Evolutionary conservation across 163 green algal species (phyloP).

Genomic region (Scenedesmus sp.): DNA sequence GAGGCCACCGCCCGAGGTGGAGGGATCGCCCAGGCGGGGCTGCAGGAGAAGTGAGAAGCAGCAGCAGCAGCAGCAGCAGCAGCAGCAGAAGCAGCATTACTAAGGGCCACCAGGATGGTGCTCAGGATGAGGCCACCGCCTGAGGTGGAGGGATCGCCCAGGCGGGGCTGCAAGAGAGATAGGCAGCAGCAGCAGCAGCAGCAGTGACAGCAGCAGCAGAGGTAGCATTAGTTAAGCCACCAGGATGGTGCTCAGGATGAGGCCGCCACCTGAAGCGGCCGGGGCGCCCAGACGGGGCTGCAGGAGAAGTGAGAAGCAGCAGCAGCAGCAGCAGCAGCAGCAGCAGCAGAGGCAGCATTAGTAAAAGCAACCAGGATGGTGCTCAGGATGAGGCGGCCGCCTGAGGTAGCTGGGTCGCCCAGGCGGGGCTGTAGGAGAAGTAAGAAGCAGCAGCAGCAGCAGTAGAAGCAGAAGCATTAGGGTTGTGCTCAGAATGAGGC

Average conservation of each 20-base stretch:
- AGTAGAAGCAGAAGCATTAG: background rate
- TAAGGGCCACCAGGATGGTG: background rate
- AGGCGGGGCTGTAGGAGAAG: background rate
- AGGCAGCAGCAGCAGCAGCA: no score
- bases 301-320: background rate
- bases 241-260: background rate
- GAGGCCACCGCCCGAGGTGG: background rate
- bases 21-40: background rate
- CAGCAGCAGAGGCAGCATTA: background rate
- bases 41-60: background rate
- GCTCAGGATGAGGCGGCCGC: no score
- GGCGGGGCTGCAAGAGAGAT: background rate
- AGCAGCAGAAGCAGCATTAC: no score
- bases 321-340: background rate
- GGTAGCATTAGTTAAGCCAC: background rate
- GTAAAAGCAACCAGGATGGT: background rate
- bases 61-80: no score
- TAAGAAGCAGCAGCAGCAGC: background rate
- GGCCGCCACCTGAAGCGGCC: background rate
- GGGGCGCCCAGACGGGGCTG: background rate
- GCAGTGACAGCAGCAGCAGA: no score
- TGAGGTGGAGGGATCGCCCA: background rate
- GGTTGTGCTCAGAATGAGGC: no score
- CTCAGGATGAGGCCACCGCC: background rate
- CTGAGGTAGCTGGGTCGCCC: no score